These are phyloP conservation scores for Gardenia jasminoides DNA, from an alignment of 257 asterid species.

Conservation along the genomic window DNA sequence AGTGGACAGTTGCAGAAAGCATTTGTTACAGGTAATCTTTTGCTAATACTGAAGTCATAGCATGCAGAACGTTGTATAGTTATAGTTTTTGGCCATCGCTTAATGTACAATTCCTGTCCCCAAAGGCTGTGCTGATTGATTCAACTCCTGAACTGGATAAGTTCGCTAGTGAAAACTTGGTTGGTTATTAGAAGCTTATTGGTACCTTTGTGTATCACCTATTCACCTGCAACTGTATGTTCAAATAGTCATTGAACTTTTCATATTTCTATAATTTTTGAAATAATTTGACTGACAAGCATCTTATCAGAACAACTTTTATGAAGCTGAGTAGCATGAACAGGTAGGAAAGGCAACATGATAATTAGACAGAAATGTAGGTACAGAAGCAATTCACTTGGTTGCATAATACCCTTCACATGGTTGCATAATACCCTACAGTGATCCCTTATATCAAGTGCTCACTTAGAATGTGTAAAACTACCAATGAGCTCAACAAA, in stretches of 20 bases:
- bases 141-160: neutral
- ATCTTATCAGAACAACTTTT: neutral
- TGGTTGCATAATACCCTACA: neutral
- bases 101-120: neutral
- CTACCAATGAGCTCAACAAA: neutral
- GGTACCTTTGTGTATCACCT: neutral
- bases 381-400: neutral
- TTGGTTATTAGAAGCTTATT: neutral
- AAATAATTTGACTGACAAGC: neutral
- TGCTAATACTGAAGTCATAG: neutral
- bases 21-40: conserved; percentile 64
- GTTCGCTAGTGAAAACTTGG: neutral
- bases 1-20: conserved; percentile 97
- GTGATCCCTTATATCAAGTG: neutral
- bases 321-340: neutral
- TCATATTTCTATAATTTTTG: neutral
- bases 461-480: neutral
- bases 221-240: neutral
- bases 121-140: neutral
- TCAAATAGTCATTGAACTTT: neutral
- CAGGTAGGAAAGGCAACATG: neutral
- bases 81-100: neutral
- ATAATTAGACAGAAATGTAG: neutral
- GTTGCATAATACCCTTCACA: neutral
- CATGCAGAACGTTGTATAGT: neutral